phyloP scores from a whole-genome alignment of 441 rosid species.

The California macrophylla region DNA sequence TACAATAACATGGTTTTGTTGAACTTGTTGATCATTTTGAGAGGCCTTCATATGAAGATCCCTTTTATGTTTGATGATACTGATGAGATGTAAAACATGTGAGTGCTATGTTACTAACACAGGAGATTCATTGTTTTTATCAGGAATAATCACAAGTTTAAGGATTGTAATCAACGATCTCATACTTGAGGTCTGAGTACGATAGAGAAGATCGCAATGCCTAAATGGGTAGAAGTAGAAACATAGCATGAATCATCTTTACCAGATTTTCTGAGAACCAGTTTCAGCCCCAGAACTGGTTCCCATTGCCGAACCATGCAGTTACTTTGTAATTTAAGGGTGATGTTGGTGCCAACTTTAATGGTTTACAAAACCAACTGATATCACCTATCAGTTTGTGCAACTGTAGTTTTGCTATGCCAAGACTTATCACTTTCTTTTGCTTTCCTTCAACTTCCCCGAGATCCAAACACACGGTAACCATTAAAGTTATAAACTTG shows the following conservation, averaged over 20 bases:
- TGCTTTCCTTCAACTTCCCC: too few relatives aligned
- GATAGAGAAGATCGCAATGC: too few relatives aligned
- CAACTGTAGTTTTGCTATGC: too few relatives aligned
- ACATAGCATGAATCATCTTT: not conserved
- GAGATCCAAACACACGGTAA: too few relatives aligned
- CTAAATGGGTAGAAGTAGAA: not conserved
- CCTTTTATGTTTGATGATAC: not conserved
- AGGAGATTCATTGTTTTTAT: not conserved
- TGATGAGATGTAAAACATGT: not conserved
- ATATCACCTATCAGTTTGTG: not conserved
- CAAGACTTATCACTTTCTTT: too few relatives aligned
- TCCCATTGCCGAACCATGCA: not conserved
- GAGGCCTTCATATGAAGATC: too few relatives aligned
- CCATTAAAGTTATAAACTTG: too few relatives aligned
- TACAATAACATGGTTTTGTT: not conserved
- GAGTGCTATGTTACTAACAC: not conserved
- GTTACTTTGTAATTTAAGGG: not conserved
- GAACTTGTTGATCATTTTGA: slow-evolving; percentile 1
- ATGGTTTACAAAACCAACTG: not conserved
- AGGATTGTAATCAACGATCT: too few relatives aligned
- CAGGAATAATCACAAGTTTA: too few relatives aligned
- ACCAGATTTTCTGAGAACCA: not conserved
- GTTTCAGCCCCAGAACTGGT: not conserved
- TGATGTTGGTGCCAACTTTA: not conserved
- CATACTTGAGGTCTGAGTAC: too few relatives aligned